Evolutionary conservation across 192 early-diverging fungal species (phyloP), one percentile per base, ranked within the genome.

Genomic region (Lunasporangiospora selenospora): DNA sequence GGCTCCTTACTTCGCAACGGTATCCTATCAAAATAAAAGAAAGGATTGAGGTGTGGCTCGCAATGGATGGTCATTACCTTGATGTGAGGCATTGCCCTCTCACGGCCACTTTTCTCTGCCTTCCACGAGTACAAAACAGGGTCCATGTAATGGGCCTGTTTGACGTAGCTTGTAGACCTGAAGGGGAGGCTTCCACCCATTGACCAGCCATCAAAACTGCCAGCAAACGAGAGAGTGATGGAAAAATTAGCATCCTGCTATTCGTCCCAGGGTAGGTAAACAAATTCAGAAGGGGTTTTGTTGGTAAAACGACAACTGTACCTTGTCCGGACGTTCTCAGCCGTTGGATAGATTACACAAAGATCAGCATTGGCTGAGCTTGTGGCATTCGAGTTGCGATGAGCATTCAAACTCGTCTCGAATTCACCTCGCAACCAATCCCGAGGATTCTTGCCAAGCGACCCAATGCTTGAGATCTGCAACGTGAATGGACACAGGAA

Each of bases 31-130:
- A n/a, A n/a, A n/a, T n/a, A n/a, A n/a, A n/a, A n/a, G n/a, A n/a
- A n/a, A n/a, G n/a, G n/a, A n/a, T n/a, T n/a, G n/a, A n/a, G n/a
- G n/a, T n/a, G n/a, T n/a, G n/a, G n/a, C n/a, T n/a, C n/a, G n/a
- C n/a, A n/a, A n/a, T n/a, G n/a, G n/a, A n/a, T n/a, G n/a, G n/a
- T n/a, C n/a, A n/a, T 4, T 75, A 80, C 83, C 54, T 89, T 90
- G 60, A 90, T 85, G 67, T 90, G 89, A 27, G 89, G 89, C 84
- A 89, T 87, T 11, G 85, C 76, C 36, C 65, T 43, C 18, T 84
- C 70, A 30, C 89, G 64, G 3, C 83, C 87, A 15, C 81, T 65
- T 15, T 59, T 56, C 6, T 48, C 31, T 0, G 80, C 85, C 32
- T 53, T 50, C 89, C 89, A 90, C 13, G 60, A 66, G 29, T 75